phyloP scores from a whole-genome alignment of 495 filamentous ascomycete genomes.

The Pyrenula aspistea region DNA sequence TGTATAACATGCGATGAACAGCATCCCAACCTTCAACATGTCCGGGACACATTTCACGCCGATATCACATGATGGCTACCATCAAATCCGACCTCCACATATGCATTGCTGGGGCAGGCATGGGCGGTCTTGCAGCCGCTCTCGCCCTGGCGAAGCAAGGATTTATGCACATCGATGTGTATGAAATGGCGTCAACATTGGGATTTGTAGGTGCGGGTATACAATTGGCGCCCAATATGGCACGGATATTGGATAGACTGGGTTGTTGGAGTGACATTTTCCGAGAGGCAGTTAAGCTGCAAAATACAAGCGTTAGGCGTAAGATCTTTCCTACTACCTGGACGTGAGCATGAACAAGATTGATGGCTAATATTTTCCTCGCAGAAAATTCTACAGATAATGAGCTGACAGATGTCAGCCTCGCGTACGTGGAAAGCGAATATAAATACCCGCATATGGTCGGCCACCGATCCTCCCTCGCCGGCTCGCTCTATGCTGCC shows the following conservation, averaged over 20 bases:
- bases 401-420: constrained; percentile 57
- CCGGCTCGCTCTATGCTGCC: constrained; percentile 51
- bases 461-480: constrained; percentile 64
- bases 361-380: neutral
- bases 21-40: too few species aligned
- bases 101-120: constrained; percentile 32
- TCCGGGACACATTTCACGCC: too few species aligned
- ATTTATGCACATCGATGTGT: constrained; percentile 61
- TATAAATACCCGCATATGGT: constrained; percentile 71
- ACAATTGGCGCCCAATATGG: constrained; percentile 72
- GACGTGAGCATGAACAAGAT: neutral
- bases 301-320: constrained; percentile 42
- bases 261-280: constrained; percentile 60
- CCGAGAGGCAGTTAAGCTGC: constrained; percentile 44
- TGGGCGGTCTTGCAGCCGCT: constrained; percentile 64
- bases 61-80: neutral
- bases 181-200: constrained; percentile 58
- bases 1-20: too few species aligned
- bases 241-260: constrained; percentile 55
- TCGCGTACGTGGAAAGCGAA: constrained; percentile 50
- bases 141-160: constrained; percentile 63
- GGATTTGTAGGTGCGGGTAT: constrained; percentile 78
- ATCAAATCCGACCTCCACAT: neutral
- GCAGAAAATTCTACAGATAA: constrained; percentile 53
- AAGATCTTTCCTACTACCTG: constrained; percentile 2